These are phyloP conservation scores for Laetiporus sulphureus DNA, from an alignment of 1,284 basidiomycete species.

Conservation along the genomic window DNA sequence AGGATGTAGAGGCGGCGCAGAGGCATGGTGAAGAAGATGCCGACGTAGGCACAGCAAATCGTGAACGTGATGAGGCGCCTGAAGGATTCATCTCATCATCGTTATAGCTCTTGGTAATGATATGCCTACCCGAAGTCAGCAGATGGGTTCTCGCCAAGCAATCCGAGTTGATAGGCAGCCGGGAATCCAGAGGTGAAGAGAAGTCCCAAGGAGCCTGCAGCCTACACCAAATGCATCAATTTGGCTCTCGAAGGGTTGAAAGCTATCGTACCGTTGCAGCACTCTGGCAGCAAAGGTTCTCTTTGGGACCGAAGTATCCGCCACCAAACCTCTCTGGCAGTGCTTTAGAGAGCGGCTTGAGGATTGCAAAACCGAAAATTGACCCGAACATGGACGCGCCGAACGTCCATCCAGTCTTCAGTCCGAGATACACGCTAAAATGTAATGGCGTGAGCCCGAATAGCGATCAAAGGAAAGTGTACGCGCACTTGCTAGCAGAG, in stretches of 20 bases:
- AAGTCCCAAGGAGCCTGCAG: slow-evolving; percentile 8
- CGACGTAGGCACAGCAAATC: slow-evolving; percentile 47
- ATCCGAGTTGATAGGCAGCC: slow-evolving; percentile 10
- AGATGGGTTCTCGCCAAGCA: slow-evolving; percentile 5
- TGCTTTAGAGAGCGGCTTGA: slow-evolving; percentile 8
- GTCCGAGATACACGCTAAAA: slow-evolving; percentile 8
- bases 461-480: not conserved
- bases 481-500: slow-evolving; percentile 18
- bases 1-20: slow-evolving; percentile 28
- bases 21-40: slow-evolving; percentile 60
- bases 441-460: not conserved
- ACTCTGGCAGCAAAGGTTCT: slow-evolving; percentile 11
- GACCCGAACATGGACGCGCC: slow-evolving; percentile 9
- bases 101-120: not conserved
- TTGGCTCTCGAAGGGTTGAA: not conserved
- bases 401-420: slow-evolving; percentile 12
- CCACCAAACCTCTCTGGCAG: slow-evolving; percentile 9
- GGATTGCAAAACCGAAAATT: slow-evolving; percentile 3
- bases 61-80: slow-evolving; percentile 19
- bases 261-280: slow-evolving; percentile 6
- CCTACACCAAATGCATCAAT: not conserved
- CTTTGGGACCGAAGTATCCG: slow-evolving; percentile 11
- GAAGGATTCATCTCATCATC: not conserved
- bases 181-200: slow-evolving; percentile 11
- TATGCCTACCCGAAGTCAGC: slow-evolving; percentile 8